Evolutionary conservation across 2,329 filamentous ascomycete genomes (phyloP), one percentile per base, ranked within the genome.

Genomic region (Emericellopsis cladophorae): DNA sequence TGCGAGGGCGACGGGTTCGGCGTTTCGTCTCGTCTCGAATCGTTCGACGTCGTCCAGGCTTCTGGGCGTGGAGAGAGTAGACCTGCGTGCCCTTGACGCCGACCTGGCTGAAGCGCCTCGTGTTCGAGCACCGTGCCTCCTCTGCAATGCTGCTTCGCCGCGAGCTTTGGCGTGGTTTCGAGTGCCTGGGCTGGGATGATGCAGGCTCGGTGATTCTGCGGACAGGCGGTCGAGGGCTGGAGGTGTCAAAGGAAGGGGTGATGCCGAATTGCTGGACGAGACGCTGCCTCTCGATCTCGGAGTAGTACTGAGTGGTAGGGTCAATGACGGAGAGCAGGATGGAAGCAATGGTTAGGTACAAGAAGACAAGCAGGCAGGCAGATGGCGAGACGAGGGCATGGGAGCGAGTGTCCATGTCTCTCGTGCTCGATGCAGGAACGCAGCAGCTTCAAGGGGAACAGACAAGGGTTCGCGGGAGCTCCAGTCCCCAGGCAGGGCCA

Each of bases 21-120:
- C 81, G 65, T 43, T 78, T 59, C 35, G 82, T 81, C 60, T 92
- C 84, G 57, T 88, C 81, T 38, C 66, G 68, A 21, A 79, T 80
- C 56, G 88, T 81, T 46, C 83, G 75, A 48, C 74, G 76, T 48
- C 76, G 74, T 53, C 77, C 79, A 47, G 87, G 71, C 58, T 86
- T 87, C 46, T 83, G 76, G 42, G 70, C 68, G 41, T 70, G 64
- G 43, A 64, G 9, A 12, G 26, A 29, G 26, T 29, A 29, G 41
- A 32, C 37, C 44, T 44, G 42, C 31, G 24, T 15, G 12, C 16
- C 40, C 38, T 31, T 26, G 12, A 37, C 21, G 29, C 29, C 23
- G 7, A 32, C 8, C 26, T 31, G 24, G 36, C 18, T 16, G n/a
- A 39, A 33, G 42, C 37, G 39, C 21, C 26, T 16, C 12, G 24